Percentiles rank a stretch among this genome's conserved stretches.
Conservation (phyloP, 495 filamentous ascomycete genomes). For the Penicillium herquei region DNA sequence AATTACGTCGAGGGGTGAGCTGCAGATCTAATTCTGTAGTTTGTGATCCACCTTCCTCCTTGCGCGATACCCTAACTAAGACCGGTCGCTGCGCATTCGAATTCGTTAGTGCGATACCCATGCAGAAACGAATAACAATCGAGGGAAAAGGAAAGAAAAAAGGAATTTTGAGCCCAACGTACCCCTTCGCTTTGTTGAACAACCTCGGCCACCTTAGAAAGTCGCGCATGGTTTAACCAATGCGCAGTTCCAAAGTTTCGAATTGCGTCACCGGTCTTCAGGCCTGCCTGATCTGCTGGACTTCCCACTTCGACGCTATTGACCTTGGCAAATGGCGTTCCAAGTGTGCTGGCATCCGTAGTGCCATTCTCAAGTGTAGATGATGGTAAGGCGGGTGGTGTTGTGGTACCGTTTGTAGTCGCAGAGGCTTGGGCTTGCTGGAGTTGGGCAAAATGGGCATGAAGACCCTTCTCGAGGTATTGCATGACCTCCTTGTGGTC, state of each 20-base stretch:
- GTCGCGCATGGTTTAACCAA: slow-evolving; percentile 77
- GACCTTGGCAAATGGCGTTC: slow-evolving; percentile 83
- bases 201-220: slow-evolving; percentile 78
- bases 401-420: slow-evolving; percentile 31
- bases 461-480: slow-evolving; percentile 75
- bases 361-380: slow-evolving; percentile 7
- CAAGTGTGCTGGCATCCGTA: slow-evolving; percentile 42
- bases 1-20: slow-evolving; percentile 70
- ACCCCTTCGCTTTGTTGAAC: slow-evolving; percentile 90
- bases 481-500: slow-evolving; percentile 90
- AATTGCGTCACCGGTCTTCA: slow-evolving; percentile 80
- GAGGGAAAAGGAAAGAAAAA: too few relatives aligned
- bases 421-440: slow-evolving; percentile 29
- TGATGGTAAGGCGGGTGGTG: slow-evolving; percentile 17
- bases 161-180: slow-evolving; percentile 34
- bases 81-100: slow-evolving; percentile 52
- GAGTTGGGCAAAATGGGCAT: slow-evolving; percentile 61
- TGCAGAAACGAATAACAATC: background rate
- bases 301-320: slow-evolving; percentile 77
- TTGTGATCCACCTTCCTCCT: slow-evolving; percentile 35
- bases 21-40: slow-evolving; percentile 60
- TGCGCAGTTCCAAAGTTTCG: slow-evolving; percentile 80
- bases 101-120: slow-evolving; percentile 8
- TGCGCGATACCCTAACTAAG: slow-evolving; percentile 66
- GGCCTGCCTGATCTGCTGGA: slow-evolving; percentile 79